These are phyloP conservation scores for Podila minutissima DNA, from an alignment of 192 early-diverging fungal genomes.

Conservation along the genomic window DNA sequence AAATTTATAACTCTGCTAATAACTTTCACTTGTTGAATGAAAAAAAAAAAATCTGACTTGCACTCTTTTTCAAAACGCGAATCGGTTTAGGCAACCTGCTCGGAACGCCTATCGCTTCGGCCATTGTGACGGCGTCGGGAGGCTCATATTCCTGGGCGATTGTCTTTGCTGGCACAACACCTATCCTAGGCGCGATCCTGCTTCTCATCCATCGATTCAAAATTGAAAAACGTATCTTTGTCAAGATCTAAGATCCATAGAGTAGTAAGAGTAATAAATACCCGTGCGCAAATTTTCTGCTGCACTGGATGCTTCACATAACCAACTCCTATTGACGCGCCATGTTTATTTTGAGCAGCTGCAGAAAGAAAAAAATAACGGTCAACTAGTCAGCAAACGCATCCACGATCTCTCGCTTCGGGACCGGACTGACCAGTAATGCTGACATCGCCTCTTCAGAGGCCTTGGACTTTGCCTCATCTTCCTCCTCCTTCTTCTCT, in stretches of 20 bases:
- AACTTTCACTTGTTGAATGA: background rate
- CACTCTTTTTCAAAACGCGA: background rate
- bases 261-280: background rate
- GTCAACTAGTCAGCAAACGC: background rate
- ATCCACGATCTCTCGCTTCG: background rate
- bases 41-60: background rate
- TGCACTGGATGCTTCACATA: no score
- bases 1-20: no score
- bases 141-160: slow-evolving; percentile 30
- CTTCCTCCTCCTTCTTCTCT: background rate
- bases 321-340: background rate
- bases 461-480: background rate
- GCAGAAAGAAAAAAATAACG: background rate
- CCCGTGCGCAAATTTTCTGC: background rate
- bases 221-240: slow-evolving; percentile 16
- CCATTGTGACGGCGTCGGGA: slow-evolving; percentile 35
- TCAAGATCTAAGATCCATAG: slow-evolving; percentile 3
- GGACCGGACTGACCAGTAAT: background rate
- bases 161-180: slow-evolving; percentile 19
- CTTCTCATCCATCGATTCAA: slow-evolving; percentile 15
- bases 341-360: no score
- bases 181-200: slow-evolving; percentile 9
- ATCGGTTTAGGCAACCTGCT: slow-evolving; percentile 42
- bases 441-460: background rate
- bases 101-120: slow-evolving; percentile 53